Conservation (phyloP, 805 yeast genomes). For the Huiozyma sinensis region DNA sequence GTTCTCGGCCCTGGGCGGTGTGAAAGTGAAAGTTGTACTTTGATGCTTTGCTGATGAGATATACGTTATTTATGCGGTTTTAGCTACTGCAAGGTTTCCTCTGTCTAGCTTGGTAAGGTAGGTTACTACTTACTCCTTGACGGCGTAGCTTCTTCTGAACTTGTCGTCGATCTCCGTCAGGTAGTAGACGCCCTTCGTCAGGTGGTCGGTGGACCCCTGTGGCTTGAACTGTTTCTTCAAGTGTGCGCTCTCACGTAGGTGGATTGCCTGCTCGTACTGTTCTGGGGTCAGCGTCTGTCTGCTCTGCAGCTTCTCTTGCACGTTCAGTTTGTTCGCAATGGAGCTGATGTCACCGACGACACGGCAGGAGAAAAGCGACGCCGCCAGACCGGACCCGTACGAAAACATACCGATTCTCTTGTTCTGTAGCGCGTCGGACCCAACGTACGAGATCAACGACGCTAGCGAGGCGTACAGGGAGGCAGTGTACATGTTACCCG, state of each 20-base stretch:
- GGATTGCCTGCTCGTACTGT: conserved; percentile 72
- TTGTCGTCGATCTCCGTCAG: conserved; percentile 75
- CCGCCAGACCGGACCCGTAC: conserved; percentile 96
- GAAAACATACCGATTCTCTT: conserved; percentile 90
- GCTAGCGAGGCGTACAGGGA: conserved; percentile 81
- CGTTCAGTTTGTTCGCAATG: conserved; percentile 53
- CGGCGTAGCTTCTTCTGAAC: conserved; percentile 72
- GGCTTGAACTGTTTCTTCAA: conserved; percentile 73
- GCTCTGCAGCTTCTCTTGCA: conserved; percentile 50
- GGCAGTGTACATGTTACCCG: conserved; percentile 97
- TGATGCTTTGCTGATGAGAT: too few species aligned
- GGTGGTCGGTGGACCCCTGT: conserved; percentile 60
- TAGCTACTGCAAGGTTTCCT: too few species aligned
- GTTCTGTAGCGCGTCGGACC: conserved; percentile 60
- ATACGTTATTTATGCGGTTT: too few species aligned
- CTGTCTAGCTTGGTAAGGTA: too few species aligned
- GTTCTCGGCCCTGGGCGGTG: too few species aligned
- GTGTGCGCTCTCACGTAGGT: conserved; percentile 82
- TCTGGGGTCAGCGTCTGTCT: conserved; percentile 65
- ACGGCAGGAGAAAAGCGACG: conserved; percentile 70
- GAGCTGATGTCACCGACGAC: conserved; percentile 72
- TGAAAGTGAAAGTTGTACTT: too few species aligned
- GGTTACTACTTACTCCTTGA: conserved; percentile 42
- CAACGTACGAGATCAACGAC: conserved; percentile 68
- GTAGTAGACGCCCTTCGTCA: conserved; percentile 73